Conservation (phyloP, 164 flowering plant genomes). For the Vitis riparia region DNA sequence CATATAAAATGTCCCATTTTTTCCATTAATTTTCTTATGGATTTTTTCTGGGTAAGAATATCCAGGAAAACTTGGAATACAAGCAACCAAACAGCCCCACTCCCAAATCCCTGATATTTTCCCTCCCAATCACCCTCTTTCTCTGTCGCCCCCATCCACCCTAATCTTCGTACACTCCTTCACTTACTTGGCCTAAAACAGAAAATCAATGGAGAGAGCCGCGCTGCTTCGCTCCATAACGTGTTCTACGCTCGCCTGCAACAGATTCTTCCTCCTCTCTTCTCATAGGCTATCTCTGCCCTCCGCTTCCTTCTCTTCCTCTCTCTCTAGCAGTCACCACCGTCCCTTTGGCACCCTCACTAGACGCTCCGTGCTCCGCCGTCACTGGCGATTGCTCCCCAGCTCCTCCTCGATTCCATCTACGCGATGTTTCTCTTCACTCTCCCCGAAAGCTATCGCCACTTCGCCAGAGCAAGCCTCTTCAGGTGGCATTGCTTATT, state of each 20-base stretch:
- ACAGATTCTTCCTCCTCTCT: constrained; percentile 38
- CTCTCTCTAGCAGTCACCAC: constrained; percentile 12
- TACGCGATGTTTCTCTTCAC: constrained; percentile 40
- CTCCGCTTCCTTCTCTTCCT: constrained; percentile 8
- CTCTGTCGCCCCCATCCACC: neutral
- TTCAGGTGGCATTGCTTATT: constrained; percentile 32
- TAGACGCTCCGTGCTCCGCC: constrained; percentile 28
- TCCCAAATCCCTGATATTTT: neutral
- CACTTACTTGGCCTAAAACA: too few relatives aligned
- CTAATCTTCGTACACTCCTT: too few relatives aligned
- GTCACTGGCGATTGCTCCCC: constrained; percentile 27
- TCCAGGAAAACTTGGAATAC: too few relatives aligned
- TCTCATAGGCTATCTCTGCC: constrained; percentile 14
- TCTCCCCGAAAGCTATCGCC: constrained; percentile 60
- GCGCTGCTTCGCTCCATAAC: constrained; percentile 54
- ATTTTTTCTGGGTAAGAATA: too few relatives aligned
- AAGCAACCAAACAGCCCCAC: neutral
- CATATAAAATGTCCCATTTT: too few relatives aligned
- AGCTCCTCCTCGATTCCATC: constrained; percentile 11
- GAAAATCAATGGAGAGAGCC: constrained; percentile 54
- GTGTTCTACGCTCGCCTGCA: constrained; percentile 33
- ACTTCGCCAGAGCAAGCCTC: constrained; percentile 42
- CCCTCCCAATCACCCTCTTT: neutral
- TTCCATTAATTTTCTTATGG: too few relatives aligned
- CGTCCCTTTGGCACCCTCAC: constrained; percentile 8